These are phyloP conservation scores for Fremontodendron californicum DNA, from an alignment of 345 rosid species.

Conservation along the genomic window DNA sequence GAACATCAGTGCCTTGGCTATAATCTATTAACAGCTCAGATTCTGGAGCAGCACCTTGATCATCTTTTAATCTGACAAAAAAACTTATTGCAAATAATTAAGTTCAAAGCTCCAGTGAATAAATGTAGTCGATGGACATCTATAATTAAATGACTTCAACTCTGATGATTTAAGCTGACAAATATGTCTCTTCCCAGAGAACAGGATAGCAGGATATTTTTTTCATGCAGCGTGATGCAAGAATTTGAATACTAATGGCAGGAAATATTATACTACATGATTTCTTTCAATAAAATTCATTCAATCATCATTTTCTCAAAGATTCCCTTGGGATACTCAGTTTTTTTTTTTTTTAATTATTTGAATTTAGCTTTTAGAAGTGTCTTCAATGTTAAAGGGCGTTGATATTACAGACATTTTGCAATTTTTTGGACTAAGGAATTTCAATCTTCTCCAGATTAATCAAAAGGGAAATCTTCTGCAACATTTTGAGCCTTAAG, in stretches of 20 bases:
- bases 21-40: slow-evolving; percentile 1
- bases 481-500: not conserved
- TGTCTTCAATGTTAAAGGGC: too few relatives aligned
- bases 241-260: not conserved
- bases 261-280: too few relatives aligned
- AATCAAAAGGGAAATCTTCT: not conserved
- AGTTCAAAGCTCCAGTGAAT: not conserved
- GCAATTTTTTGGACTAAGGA: not conserved
- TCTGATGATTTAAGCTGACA: not conserved
- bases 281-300: too few relatives aligned
- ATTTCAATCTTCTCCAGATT: not conserved
- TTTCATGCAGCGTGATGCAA: not conserved
- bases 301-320: too few relatives aligned
- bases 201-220: too few relatives aligned
- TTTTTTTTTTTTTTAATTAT: too few relatives aligned
- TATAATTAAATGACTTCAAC: not conserved
- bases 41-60: not conserved
- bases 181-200: not conserved
- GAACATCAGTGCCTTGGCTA: not conserved
- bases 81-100: not conserved
- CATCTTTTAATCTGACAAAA: slow-evolving; percentile 6
- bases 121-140: not conserved
- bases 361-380: too few relatives aligned
- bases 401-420: too few relatives aligned
- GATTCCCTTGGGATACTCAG: too few relatives aligned